phyloP scores from a whole-genome alignment of 441 rosid species.

The Heliophila coronopifolia region DNA sequence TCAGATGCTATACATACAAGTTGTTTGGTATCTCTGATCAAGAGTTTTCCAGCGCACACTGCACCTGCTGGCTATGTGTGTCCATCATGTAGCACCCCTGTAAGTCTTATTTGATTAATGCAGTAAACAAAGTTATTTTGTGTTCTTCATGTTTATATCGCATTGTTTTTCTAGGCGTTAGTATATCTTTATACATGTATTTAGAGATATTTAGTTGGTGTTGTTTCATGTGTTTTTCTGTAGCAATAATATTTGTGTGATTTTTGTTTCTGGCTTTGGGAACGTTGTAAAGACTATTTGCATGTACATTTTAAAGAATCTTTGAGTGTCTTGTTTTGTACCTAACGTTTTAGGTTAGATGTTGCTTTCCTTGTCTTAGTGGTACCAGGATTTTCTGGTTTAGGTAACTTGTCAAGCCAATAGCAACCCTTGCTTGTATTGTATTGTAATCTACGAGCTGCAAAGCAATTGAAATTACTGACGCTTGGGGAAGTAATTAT shows the following conservation, averaged over 20 bases:
- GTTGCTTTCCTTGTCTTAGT: not conserved
- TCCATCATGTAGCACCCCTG: conserved; percentile 79
- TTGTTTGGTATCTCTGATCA: conserved; percentile 75
- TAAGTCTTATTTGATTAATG: conserved; percentile 30
- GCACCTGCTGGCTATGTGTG: conserved; percentile 95
- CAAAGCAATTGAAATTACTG: not conserved
- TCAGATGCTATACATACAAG: conserved; percentile 82
- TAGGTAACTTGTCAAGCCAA: not conserved
- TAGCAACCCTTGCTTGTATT: not conserved
- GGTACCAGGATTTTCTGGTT: not conserved
- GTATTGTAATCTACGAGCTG: too few relatives aligned
- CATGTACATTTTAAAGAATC: not conserved
- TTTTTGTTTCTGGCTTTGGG: not conserved
- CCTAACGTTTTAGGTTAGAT: not conserved
- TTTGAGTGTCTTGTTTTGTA: conserved; percentile 8
- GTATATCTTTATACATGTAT: not conserved
- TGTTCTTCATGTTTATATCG: not conserved
- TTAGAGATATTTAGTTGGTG: not conserved
- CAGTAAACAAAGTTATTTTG: not conserved
- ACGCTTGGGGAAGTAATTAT: not conserved
- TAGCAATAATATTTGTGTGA: not conserved
- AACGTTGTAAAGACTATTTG: not conserved
- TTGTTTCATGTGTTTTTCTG: not conserved
- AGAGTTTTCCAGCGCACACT: conserved; percentile 86
- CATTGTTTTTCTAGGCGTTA: not conserved